phyloP scores from a whole-genome alignment of 495 filamentous ascomycete genomes.

The Haplographium delicatum region DNA sequence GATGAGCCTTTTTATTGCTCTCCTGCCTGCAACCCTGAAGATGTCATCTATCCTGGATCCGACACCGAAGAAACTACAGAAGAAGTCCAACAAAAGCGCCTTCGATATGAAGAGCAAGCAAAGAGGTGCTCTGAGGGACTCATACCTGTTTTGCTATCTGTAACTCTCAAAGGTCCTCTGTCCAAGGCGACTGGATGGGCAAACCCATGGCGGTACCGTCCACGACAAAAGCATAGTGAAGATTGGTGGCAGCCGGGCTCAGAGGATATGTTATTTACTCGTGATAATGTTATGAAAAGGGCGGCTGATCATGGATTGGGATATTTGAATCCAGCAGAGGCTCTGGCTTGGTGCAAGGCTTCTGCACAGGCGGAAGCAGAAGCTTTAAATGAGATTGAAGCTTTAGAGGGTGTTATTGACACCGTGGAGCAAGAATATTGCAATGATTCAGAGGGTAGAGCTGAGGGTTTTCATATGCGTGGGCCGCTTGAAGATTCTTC shows the following conservation, averaged over 20 bases:
- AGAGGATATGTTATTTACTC: conserved; percentile 19
- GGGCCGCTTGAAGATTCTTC: background rate
- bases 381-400: background rate
- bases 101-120: conserved; percentile 19
- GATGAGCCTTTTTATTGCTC: conserved; percentile 17
- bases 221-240: background rate
- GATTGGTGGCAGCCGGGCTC: conserved; percentile 21
- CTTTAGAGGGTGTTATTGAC: background rate
- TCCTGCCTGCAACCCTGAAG: conserved; percentile 4
- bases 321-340: conserved; percentile 16
- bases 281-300: conserved; percentile 20
- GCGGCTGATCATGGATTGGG: conserved; percentile 19
- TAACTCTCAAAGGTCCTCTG: conserved; percentile 22
- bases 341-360: conserved; percentile 21
- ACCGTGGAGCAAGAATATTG: conserved; percentile 2
- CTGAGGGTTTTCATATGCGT: background rate
- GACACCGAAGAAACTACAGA: conserved; percentile 20
- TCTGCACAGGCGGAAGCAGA: conserved; percentile 10
- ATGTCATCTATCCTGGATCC: conserved; percentile 22
- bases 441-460: background rate
- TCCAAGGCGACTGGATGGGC: conserved; percentile 15
- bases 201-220: conserved; percentile 22
- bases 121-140: conserved; percentile 12
- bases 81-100: conserved; percentile 12
- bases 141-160: conserved; percentile 23